A percentile compares a stretch with the other conserved stretches of the same genome.
phyloP scores from a whole-genome alignment of 306 rosid genomes.

The Rubus idaeus region DNA sequence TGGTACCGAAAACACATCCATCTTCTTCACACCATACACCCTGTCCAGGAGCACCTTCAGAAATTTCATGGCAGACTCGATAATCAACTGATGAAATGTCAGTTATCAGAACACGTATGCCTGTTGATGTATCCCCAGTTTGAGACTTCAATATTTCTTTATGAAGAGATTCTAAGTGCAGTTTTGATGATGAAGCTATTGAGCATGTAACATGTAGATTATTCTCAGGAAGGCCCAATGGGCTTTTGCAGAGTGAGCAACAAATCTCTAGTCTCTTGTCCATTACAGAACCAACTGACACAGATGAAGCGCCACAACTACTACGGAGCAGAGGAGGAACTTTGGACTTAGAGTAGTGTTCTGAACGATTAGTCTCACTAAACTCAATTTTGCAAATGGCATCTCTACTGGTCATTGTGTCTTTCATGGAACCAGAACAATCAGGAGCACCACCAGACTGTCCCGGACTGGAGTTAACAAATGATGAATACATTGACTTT shows the following conservation, averaged over 20 bases:
- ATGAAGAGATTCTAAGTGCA: conserved; percentile 55
- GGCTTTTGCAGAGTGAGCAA: conserved; percentile 75
- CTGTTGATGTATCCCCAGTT: conserved; percentile 26
- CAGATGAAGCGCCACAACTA: conserved; percentile 30
- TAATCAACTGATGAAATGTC: conserved; percentile 57
- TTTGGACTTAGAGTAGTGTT: conserved; percentile 29
- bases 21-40: conserved; percentile 83
- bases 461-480: conserved; percentile 43
- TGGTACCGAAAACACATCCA: conserved; percentile 73
- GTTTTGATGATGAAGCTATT: conserved; percentile 47
- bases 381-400: conserved; percentile 44
- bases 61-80: conserved; percentile 39
- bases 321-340: conserved; percentile 30
- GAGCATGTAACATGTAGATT: conserved; percentile 57
- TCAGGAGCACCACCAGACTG: conserved; percentile 30
- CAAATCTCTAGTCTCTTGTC: conserved; percentile 49
- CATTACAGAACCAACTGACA: conserved; percentile 37
- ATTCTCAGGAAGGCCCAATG: conserved; percentile 76
- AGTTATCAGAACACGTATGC: conserved; percentile 55
- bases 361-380: conserved; percentile 30
- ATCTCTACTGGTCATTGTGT: conserved; percentile 34
- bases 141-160: conserved; percentile 32
- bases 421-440: conserved; percentile 25
- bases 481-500: conserved; percentile 41
- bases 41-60: conserved; percentile 37